Evolutionary conservation across 2,329 filamentous ascomycete species (phyloP).

Genomic region (Colletotrichum noveboracense): DNA sequence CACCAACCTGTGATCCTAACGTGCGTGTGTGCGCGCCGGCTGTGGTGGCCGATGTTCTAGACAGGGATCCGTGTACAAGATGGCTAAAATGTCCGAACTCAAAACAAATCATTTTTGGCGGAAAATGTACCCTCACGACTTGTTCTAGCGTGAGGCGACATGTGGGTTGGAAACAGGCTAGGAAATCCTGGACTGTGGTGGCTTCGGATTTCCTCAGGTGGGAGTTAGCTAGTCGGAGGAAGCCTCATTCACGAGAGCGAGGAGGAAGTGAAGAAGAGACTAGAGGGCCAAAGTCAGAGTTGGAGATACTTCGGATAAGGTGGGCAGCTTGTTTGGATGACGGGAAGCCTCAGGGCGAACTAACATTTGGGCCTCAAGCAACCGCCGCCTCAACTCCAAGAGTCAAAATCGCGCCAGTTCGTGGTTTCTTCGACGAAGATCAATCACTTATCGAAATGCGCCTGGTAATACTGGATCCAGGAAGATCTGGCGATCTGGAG

Average conservation of each 20-base stretch:
- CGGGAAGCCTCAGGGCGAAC: background rate
- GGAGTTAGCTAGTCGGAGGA: background rate
- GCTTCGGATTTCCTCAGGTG: background rate
- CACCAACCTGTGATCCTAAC: conserved; percentile 2
- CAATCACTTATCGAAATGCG: background rate
- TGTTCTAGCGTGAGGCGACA: background rate
- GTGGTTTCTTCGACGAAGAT: background rate
- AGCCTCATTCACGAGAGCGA: background rate
- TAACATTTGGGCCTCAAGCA: background rate
- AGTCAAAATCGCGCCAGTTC: background rate
- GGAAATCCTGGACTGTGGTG: background rate
- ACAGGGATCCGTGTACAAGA: background rate
- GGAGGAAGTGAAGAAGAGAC: background rate
- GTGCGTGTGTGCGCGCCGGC: conserved; percentile 4
- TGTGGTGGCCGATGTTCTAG: background rate
- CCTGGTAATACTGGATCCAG: background rate
- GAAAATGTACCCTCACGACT: background rate
- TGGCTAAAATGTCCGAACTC: background rate
- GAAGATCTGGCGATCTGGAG: background rate
- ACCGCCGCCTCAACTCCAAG: background rate
- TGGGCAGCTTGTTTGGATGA: background rate
- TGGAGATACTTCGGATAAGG: background rate
- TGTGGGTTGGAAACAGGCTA: background rate
- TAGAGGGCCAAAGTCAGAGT: background rate
- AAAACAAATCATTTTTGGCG: background rate